These are phyloP conservation scores for Sugiyamaella valdiviana DNA, from an alignment of 805 yeast species.

Conservation along the genomic window DNA sequence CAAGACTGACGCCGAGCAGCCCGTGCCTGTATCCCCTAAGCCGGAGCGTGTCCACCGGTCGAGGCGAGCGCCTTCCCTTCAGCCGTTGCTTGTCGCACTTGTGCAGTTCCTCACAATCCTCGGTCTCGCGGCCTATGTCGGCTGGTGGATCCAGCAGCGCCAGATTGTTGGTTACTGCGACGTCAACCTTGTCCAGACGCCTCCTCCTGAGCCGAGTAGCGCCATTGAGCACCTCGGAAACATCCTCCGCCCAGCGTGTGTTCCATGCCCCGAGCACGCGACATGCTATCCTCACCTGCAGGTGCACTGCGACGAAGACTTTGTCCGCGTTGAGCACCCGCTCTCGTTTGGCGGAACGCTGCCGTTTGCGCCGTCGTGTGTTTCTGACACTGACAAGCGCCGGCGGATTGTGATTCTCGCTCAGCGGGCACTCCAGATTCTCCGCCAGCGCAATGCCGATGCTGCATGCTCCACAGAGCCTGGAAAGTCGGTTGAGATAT, in stretches of 20 bases:
- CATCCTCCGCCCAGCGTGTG: conserved; percentile 55
- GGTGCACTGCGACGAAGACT: conserved; percentile 68
- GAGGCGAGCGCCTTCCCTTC: neutral
- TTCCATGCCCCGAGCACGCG: conserved; percentile 76
- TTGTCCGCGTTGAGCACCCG: conserved; percentile 46
- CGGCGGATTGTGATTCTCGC: conserved; percentile 59
- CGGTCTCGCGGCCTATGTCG: conserved; percentile 36
- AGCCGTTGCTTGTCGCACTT: neutral
- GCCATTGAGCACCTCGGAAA: conserved; percentile 19
- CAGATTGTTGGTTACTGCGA: conserved; percentile 72
- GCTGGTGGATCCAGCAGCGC: conserved; percentile 63
- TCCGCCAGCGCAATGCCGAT: conserved; percentile 64
- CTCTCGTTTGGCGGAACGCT: conserved; percentile 49
- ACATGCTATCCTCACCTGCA: conserved; percentile 57
- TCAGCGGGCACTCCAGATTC: conserved; percentile 55
- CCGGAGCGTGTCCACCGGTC: too few relatives aligned
- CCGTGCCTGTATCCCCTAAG: too few relatives aligned
- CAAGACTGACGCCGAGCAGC: conserved; percentile 5
- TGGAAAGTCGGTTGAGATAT: conserved; percentile 34
- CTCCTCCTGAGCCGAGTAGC: conserved; percentile 22
- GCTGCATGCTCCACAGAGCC: conserved; percentile 43
- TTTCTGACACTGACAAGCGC: conserved; percentile 66
- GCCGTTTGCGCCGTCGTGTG: conserved; percentile 60
- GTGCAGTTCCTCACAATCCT: conserved; percentile 26
- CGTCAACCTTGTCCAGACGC: conserved; percentile 9